Percentiles rank a stretch among this genome's conserved stretches.
These are phyloP conservation scores for Magnolia kwangsiensis DNA, from an alignment of 164 flowering plant genomes.

Conservation along the genomic window DNA sequence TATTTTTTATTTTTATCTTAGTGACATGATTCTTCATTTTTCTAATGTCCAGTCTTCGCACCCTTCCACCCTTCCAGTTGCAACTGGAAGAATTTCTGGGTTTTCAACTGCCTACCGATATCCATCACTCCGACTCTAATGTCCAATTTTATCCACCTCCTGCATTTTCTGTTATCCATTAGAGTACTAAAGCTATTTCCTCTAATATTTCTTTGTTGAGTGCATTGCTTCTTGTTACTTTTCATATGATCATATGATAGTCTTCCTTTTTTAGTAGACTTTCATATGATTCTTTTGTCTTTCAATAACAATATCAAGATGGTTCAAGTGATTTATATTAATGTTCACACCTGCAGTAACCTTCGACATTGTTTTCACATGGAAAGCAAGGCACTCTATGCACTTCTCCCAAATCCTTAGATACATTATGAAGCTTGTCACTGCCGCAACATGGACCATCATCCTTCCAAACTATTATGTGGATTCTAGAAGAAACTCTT, in stretches of 20 bases:
- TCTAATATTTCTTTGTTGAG: background rate
- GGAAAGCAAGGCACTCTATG: slow-evolving; percentile 82
- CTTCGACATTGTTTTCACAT: slow-evolving; percentile 77
- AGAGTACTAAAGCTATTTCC: too few species aligned
- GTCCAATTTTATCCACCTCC: too few species aligned
- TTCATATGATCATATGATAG: background rate
- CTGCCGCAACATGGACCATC: slow-evolving; percentile 77
- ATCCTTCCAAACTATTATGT: slow-evolving; percentile 75
- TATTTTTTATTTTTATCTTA: too few species aligned
- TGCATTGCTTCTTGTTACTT: background rate
- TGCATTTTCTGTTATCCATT: too few species aligned
- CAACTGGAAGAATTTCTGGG: too few species aligned
- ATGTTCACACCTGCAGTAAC: slow-evolving; percentile 47
- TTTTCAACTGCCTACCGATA: too few species aligned
- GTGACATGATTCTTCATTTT: too few species aligned
- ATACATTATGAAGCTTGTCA: slow-evolving; percentile 49
- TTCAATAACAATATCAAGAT: background rate
- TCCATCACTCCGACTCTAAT: too few species aligned
- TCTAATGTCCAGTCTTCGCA: too few species aligned
- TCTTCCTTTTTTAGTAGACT: background rate
- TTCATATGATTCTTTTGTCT: background rate
- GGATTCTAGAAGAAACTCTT: slow-evolving; percentile 51
- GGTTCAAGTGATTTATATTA: background rate
- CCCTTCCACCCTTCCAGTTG: too few species aligned
- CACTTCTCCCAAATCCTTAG: slow-evolving; percentile 40